Evolutionary conservation across 352 stramenopile genomes (phyloP), one percentile per base, ranked within the genome.

Genomic region (Thraustochytrium sp.): DNA sequence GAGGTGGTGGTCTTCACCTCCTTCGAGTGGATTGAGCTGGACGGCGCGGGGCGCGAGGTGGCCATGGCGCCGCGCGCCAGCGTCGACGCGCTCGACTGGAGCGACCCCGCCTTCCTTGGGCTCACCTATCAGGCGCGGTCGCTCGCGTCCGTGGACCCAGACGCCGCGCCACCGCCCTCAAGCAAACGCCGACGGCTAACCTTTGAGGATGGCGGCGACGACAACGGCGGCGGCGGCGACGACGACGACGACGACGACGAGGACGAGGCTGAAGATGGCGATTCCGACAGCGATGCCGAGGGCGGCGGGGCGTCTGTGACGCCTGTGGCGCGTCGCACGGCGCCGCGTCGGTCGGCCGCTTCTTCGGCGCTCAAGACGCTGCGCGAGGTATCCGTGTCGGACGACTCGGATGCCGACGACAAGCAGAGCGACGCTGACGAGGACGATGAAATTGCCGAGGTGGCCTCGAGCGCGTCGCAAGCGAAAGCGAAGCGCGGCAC

Each of bases 1-100:
- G 65, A 77, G 34, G 49, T 77, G 4, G 65, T 77, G 8, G 65
- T 77, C 11, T 77, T 77, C 42, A 62, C 42, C 42, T 37, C 42
- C 11, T 77, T 64, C 3, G 65, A 77, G 31, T 77, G 65, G 65
- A 36, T 77, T 2, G 13, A 11, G 23, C 26, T 13, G 0, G 63
- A 53, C 31, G 63, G 63, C 13, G n/a, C 16, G 16, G 37, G 26
- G 26, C 18, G 34, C 42, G 23, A 16, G 18, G 8, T n/a, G 40
- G 34, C 36, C 21, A 21, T 51, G 18, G 18, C 42, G 46, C 11
- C 23, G n/a, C 40, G 31, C 29, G 29, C 16, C 11, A 23, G 26
- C 9, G 46, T 29, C 13, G 65, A 55, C 23, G 46, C 23, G 1
- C 68, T 77, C 34, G 1, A 77, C 1, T 77, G 65, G 65, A 72